Conservation (phyloP, 257 asterid species). For the Nicotiana knightiana region DNA sequence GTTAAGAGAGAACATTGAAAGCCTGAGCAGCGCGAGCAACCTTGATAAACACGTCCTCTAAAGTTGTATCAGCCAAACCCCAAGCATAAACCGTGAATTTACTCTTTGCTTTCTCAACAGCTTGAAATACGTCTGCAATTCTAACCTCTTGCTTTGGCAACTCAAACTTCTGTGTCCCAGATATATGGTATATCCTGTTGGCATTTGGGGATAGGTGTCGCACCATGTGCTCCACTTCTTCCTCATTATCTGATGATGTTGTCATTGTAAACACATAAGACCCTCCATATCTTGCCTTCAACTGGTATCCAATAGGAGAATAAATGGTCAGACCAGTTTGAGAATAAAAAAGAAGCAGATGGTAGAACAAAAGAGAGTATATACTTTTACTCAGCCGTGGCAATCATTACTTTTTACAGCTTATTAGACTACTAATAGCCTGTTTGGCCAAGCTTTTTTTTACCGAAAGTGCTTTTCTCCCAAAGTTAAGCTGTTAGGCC, state of each 20-base stretch:
- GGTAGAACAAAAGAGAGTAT: neutral
- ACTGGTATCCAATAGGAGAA: slow-evolving; percentile 33
- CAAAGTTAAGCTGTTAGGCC: too few species aligned
- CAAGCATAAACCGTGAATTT: slow-evolving; percentile 81
- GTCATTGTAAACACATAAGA: slow-evolving; percentile 90
- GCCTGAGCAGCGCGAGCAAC: slow-evolving; percentile 82
- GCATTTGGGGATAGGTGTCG: slow-evolving; percentile 57
- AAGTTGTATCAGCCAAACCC: slow-evolving; percentile 91
- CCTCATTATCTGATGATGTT: slow-evolving; percentile 61
- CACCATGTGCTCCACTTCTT: slow-evolving; percentile 67
- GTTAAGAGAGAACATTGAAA: slow-evolving; percentile 48
- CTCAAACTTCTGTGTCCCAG: slow-evolving; percentile 93
- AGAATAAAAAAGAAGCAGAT: neutral
- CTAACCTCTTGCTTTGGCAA: slow-evolving; percentile 72
- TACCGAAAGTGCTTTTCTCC: too few species aligned
- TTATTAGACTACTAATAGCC: too few species aligned
- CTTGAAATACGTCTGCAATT: slow-evolving; percentile 75
- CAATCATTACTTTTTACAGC: neutral
- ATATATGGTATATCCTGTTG: slow-evolving; percentile 69
- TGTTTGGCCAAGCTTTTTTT: too few species aligned
- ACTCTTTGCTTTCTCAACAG: slow-evolving; percentile 80
- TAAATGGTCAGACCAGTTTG: neutral
- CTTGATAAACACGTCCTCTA: slow-evolving; percentile 91
- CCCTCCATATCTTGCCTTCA: slow-evolving; percentile 93
- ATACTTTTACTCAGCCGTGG: neutral